phyloP scores from a whole-genome alignment of 176 grass and related monocot species.

The Phoenix dactylifera region DNA sequence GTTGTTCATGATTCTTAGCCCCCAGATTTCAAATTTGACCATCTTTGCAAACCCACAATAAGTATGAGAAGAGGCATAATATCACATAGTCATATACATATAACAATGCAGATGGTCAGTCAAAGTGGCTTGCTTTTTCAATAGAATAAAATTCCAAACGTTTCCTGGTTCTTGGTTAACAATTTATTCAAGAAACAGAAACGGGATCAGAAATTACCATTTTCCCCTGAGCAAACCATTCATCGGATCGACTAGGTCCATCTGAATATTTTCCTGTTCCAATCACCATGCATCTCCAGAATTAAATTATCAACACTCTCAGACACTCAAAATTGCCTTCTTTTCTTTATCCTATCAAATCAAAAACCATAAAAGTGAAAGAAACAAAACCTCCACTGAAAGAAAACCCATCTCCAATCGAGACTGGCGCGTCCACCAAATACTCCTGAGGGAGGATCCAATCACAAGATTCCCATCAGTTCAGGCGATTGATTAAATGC shows the following conservation, averaged over 20 bases:
- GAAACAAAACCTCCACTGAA: slow-evolving; percentile 61
- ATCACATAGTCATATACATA: no score
- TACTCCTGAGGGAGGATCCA: slow-evolving; percentile 34
- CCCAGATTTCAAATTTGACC: no score
- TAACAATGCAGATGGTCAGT: no score
- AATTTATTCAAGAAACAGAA: no score
- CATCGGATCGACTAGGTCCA: slow-evolving; percentile 54
- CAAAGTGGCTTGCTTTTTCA: no score
- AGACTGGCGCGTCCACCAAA: slow-evolving; percentile 57
- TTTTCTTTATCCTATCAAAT: background rate
- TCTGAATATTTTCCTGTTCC: slow-evolving; percentile 75
- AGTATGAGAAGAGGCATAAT: no score
- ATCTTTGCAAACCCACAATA: no score
- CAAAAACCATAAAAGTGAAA: background rate
- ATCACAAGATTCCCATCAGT: no score
- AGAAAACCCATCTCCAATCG: slow-evolving; percentile 81
- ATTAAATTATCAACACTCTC: background rate
- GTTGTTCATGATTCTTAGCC: no score
- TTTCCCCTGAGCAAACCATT: slow-evolving; percentile 84
- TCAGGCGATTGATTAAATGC: no score
- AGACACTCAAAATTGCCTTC: background rate
- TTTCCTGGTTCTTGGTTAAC: no score
- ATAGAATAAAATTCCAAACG: no score
- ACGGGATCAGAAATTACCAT: slow-evolving; percentile 27
- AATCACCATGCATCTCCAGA: background rate